phyloP scores from a whole-genome alignment of 106 monocot species.

The Vanilla planifolia region DNA sequence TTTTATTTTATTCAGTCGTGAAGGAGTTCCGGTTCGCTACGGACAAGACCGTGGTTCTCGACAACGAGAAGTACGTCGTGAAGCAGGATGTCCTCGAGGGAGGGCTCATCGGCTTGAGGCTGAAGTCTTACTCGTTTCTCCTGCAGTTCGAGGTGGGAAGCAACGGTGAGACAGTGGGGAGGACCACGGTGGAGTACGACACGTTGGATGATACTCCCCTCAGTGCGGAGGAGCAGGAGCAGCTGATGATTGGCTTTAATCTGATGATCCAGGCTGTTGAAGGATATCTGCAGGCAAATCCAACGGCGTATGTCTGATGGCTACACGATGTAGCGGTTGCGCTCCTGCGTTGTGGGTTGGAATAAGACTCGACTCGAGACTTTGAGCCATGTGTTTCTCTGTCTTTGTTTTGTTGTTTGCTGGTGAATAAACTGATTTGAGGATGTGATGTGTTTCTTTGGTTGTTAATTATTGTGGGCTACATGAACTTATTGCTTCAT shows the following conservation, averaged over 20 bases:
- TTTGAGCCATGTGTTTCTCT: no score
- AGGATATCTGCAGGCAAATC: not conserved
- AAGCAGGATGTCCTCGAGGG: not conserved
- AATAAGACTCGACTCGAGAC: no score
- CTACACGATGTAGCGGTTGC: no score
- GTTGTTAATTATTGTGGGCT: no score
- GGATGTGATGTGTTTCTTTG: no score
- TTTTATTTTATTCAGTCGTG: not conserved
- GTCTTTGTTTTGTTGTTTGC: no score
- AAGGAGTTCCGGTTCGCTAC: not conserved
- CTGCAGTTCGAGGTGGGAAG: not conserved
- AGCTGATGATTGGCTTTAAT: not conserved
- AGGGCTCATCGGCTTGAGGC: not conserved
- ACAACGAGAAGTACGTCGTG: slow-evolving; percentile 2
- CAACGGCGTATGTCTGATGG: not conserved
- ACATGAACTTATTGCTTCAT: no score
- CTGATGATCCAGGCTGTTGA: not conserved
- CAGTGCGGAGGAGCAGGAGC: not conserved
- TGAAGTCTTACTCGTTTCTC: not conserved
- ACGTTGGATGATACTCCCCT: slow-evolving; percentile 7
- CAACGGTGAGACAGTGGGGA: not conserved
- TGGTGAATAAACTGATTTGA: no score
- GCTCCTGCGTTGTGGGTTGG: no score
- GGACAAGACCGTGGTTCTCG: not conserved
- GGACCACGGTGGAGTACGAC: not conserved